Conservation (phyloP, 352 stramenopile species). For the Halophytophthora polymorphica region DNA sequence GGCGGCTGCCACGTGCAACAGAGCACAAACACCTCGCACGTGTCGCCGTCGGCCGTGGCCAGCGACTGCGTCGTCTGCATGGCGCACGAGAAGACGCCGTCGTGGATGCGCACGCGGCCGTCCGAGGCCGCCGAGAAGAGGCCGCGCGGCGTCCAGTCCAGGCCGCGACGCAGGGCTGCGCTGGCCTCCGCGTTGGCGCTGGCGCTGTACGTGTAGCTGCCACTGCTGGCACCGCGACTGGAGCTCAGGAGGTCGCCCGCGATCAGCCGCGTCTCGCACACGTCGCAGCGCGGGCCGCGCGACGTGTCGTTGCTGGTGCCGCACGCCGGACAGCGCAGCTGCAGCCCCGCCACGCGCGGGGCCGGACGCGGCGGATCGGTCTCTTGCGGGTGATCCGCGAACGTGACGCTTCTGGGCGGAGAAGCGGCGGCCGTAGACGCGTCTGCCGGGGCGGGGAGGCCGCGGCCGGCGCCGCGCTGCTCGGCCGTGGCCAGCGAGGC, state of each 20-base stretch:
- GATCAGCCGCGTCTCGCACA: slow-evolving; percentile 26
- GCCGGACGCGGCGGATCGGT: no score
- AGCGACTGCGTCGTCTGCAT: slow-evolving; percentile 30
- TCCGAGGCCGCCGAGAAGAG: slow-evolving; percentile 18
- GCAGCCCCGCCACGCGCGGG: slow-evolving; percentile 10
- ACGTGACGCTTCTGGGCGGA: slow-evolving; percentile 8
- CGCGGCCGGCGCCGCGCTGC: slow-evolving; percentile 3
- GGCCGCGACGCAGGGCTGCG: slow-evolving; percentile 15
- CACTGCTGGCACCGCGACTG: neutral
- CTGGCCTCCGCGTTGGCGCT: slow-evolving; percentile 1
- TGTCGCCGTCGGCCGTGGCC: slow-evolving; percentile 12
- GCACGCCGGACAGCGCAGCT: slow-evolving; percentile 35
- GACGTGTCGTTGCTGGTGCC: slow-evolving; percentile 32
- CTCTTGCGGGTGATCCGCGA: slow-evolving; percentile 6
- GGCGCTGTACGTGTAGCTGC: neutral
- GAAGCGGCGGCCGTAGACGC: slow-evolving; percentile 3
- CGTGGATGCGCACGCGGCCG: slow-evolving; percentile 25
- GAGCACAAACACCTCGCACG: slow-evolving; percentile 36
- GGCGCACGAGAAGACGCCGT: slow-evolving; percentile 28
- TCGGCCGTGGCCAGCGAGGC: slow-evolving; percentile 8
- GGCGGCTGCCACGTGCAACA: slow-evolving; percentile 31
- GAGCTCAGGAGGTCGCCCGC: slow-evolving; percentile 14
- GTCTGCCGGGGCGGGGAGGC: neutral
- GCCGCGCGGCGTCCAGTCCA: slow-evolving; percentile 7
- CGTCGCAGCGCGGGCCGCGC: slow-evolving; percentile 24